Conservation (phyloP, 805 yeast species). For the Candida krabiensis region DNA sequence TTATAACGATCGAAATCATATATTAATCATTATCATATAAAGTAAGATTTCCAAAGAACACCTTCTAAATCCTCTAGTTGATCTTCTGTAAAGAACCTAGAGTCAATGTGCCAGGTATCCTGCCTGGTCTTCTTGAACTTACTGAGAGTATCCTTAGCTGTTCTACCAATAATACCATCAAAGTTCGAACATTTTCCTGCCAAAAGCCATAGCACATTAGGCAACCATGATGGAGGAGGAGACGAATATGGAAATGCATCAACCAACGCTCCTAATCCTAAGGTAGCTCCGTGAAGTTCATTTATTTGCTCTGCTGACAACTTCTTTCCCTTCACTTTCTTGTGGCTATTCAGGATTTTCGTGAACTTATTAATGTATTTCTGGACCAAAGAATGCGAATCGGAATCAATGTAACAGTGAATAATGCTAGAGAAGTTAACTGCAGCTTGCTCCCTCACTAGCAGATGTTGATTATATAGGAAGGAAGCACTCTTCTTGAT, state of each 20-base stretch:
- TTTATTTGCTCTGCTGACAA: conserved; percentile 43
- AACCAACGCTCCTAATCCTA: conserved; percentile 86
- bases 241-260: conserved; percentile 87
- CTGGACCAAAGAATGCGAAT: conserved; percentile 41
- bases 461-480: conserved; percentile 63
- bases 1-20: no score
- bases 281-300: conserved; percentile 75
- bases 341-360: conserved; percentile 38
- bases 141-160: conserved; percentile 79
- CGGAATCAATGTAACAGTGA: conserved; percentile 56
- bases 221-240: conserved; percentile 93
- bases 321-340: conserved; percentile 30
- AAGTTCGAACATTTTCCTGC: conserved; percentile 72
- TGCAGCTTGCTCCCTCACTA: conserved; percentile 74
- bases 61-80: conserved; percentile 93
- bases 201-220: conserved; percentile 63
- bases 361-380: conserved; percentile 46
- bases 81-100: conserved; percentile 66
- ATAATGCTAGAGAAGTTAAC: conserved; percentile 77
- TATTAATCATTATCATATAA: conserved; percentile 41
- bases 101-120: conserved; percentile 95
- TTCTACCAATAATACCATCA: conserved; percentile 75
- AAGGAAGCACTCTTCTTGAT: conserved; percentile 52
- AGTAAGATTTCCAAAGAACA: conserved; percentile 88
- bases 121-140: conserved; percentile 89